phyloP scores from a whole-genome alignment of 2,329 filamentous ascomycete species.

The Madurella fahalii region DNA sequence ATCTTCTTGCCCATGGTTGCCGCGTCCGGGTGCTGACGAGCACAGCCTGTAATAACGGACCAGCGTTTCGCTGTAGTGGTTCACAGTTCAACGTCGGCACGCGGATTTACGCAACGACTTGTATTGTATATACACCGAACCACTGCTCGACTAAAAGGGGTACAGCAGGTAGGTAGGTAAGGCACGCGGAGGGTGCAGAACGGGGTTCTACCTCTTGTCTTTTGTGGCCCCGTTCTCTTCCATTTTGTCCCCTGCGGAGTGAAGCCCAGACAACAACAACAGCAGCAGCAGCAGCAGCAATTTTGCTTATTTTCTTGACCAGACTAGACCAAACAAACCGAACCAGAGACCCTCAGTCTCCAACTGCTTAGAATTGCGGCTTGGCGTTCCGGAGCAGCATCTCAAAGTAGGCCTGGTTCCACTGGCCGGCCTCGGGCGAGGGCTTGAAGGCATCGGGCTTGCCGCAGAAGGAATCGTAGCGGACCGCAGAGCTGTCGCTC shows the following conservation, averaged over 20 bases:
- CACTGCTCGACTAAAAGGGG: constrained; percentile 9
- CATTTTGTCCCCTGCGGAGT: not conserved
- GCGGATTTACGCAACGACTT: not conserved
- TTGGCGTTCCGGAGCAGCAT: constrained; percentile 40
- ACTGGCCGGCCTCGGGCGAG: constrained; percentile 39
- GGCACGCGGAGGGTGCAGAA: not conserved
- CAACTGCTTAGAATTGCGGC: constrained; percentile 28
- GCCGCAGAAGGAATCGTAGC: constrained; percentile 38
- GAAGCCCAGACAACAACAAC: no score
- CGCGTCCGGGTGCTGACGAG: not conserved
- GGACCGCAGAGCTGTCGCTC: constrained; percentile 32
- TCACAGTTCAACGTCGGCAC: no score
- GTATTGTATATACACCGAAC: constrained; percentile 6
- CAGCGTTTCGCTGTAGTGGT: no score
- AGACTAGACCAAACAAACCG: no score
- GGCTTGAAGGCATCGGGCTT: constrained; percentile 38
- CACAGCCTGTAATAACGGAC: not conserved
- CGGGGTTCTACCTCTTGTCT: not conserved
- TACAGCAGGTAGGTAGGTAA: not conserved
- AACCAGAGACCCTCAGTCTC: no score
- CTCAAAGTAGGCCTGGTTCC: constrained; percentile 45
- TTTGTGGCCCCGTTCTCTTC: not conserved
- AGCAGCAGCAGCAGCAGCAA: no score
- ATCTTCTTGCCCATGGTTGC: not conserved
- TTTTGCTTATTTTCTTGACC: no score